A percentile compares a stretch with the other conserved stretches of the same genome.
These are phyloP conservation scores for Botryobasidium botryosum DNA, from an alignment of 768 basidiomycete genomes.

Conservation along the genomic window DNA sequence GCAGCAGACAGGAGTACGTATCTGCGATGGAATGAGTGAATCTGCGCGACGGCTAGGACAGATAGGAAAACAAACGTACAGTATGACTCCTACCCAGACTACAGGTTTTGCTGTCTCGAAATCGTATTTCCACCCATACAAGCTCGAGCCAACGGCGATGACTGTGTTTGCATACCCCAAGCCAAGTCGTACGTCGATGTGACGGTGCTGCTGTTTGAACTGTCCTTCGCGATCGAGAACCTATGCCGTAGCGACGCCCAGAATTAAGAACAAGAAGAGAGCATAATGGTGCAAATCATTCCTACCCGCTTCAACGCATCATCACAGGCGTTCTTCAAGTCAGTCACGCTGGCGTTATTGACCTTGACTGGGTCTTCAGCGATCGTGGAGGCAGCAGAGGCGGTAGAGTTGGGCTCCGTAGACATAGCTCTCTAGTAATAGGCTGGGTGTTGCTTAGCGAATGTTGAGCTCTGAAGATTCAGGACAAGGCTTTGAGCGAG, in stretches of 20 bases:
- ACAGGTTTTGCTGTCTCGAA: slow-evolving; percentile 77
- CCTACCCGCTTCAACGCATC: slow-evolving; percentile 79
- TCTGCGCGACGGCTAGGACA: not conserved
- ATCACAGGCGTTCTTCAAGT: slow-evolving; percentile 46
- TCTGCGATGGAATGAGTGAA: slow-evolving; percentile 25
- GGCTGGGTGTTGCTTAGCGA: no score
- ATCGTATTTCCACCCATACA: slow-evolving; percentile 76
- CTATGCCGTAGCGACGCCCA: no score
- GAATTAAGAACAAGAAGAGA: slow-evolving; percentile 35
- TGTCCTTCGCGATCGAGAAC: slow-evolving; percentile 62
- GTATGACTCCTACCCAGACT: slow-evolving; percentile 59
- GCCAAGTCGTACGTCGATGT: slow-evolving; percentile 74
- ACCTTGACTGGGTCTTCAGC: slow-evolving; percentile 27
- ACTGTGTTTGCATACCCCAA: slow-evolving; percentile 80
- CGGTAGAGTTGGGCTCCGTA: no score
- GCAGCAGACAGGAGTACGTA: slow-evolving; percentile 56
- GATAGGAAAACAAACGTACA: slow-evolving; percentile 32
- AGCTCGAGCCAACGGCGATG: slow-evolving; percentile 60
- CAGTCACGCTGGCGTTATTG: slow-evolving; percentile 33
- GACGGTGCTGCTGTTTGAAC: slow-evolving; percentile 73
- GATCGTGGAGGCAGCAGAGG: no score
- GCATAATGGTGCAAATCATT: slow-evolving; percentile 10
- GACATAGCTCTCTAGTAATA: no score
- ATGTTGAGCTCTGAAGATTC: no score
- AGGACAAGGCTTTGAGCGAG: no score